phyloP scores from a whole-genome alignment of 345 rosid genomes.

The Luvunga scandens region DNA sequence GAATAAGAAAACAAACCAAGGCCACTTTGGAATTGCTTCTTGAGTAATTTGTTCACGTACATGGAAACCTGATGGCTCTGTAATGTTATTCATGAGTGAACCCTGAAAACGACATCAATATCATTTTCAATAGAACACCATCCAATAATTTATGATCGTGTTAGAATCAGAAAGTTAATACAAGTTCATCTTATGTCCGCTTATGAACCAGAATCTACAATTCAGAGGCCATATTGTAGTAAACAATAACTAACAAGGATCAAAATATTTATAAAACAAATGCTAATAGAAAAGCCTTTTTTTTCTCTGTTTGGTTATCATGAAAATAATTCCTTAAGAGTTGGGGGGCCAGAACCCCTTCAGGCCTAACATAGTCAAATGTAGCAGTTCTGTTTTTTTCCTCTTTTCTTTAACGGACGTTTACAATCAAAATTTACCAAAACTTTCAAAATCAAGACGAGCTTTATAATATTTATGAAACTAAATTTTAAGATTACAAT shows the following conservation, averaged over 20 bases:
- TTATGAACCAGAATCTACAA: background rate
- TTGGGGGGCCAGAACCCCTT: too few species aligned
- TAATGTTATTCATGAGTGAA: conserved; percentile 33
- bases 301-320: too few species aligned
- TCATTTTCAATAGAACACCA: background rate
- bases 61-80: conserved; percentile 24
- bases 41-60: conserved; percentile 26
- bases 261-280: too few species aligned
- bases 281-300: too few species aligned
- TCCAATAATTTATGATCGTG: background rate
- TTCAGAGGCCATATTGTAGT: background rate
- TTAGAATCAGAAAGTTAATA: background rate
- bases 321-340: background rate
- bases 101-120: conserved; percentile 44
- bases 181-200: too few species aligned
- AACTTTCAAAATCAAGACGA: background rate
- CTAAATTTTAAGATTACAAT: too few species aligned
- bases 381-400: too few species aligned
- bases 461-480: too few species aligned
- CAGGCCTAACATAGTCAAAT: background rate
- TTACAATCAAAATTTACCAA: background rate
- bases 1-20: conserved; percentile 79
- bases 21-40: conserved; percentile 63
- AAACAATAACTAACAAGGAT: too few species aligned
- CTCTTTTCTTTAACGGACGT: background rate